These are phyloP conservation scores for Vigna unguiculata DNA, from an alignment of 306 rosid genomes.

Conservation along the genomic window DNA sequence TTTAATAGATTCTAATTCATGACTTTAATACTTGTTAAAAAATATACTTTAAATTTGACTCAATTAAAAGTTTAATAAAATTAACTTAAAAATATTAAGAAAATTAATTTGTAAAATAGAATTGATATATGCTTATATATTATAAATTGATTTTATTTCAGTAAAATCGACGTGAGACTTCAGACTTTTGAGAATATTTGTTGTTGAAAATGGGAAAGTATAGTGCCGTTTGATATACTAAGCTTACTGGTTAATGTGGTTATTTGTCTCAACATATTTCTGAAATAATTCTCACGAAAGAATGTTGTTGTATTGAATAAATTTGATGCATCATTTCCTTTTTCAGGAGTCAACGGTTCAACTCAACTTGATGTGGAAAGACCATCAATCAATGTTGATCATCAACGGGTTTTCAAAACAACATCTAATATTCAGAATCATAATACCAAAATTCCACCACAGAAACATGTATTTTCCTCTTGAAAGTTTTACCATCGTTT, in stretches of 20 bases:
- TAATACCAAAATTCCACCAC: conserved; percentile 41
- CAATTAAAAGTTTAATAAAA: too few species aligned
- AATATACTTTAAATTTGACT: too few species aligned
- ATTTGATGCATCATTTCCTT: conserved; percentile 15
- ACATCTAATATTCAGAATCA: conserved; percentile 47
- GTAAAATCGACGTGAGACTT: too few species aligned
- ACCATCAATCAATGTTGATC: conserved; percentile 38
- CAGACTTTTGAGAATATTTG: neutral
- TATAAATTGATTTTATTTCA: too few species aligned
- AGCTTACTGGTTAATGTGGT: neutral
- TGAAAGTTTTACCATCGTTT: neutral
- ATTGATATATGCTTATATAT: too few species aligned
- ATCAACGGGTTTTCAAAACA: conserved; percentile 42
- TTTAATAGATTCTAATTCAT: too few species aligned
- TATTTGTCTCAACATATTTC: too few species aligned
- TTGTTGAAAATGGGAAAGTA: neutral
- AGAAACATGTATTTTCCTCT: conserved; percentile 51
- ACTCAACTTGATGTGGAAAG: conserved; percentile 34
- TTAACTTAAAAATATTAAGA: too few species aligned
- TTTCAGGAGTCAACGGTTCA: conserved; percentile 49
- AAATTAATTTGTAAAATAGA: too few species aligned
- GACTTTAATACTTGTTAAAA: too few species aligned
- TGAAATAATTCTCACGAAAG: too few species aligned
- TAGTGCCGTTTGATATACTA: neutral
- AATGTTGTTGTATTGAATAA: neutral